A percentile compares a stretch with the other conserved stretches of the same genome.
Evolutionary conservation across 768 basidiomycete species (phyloP).

Genomic region (Naganishia onofrii): DNA sequence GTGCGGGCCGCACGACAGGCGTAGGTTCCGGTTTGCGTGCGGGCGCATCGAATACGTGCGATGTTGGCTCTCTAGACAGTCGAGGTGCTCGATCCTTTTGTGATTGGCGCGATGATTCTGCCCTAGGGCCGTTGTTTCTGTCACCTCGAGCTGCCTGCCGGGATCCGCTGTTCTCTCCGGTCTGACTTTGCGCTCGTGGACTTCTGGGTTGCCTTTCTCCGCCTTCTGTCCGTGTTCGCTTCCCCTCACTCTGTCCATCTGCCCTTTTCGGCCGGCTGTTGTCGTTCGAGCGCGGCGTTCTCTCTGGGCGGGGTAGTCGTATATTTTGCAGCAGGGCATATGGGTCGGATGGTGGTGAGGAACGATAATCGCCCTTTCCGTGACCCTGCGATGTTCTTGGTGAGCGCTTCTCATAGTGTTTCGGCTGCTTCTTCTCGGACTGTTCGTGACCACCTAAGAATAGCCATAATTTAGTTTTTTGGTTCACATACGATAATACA

Average conservation of each 20-base stretch:
- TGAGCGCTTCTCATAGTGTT: background rate
- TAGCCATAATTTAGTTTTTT: background rate
- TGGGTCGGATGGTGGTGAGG: background rate
- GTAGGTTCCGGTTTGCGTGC: background rate
- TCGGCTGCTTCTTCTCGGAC: constrained; percentile 1
- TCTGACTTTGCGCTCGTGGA: background rate
- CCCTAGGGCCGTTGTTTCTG: background rate
- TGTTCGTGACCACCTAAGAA: constrained; percentile 35
- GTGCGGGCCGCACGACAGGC: background rate
- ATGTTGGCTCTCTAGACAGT: background rate
- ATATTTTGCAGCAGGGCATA: constrained; percentile 6
- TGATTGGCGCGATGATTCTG: background rate
- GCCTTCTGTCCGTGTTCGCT: constrained; percentile 15
- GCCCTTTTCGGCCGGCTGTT: background rate
- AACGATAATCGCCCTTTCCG: background rate
- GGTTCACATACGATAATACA: background rate
- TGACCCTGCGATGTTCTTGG: background rate
- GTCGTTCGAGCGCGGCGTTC: background rate
- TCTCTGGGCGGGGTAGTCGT: background rate
- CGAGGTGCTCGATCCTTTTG: background rate
- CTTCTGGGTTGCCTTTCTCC: constrained; percentile 4
- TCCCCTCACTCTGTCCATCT: constrained; percentile 17
- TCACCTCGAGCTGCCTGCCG: constrained; percentile 2
- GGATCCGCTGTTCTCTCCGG: background rate
- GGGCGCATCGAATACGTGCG: background rate